phyloP scores from a whole-genome alignment of 345 rosid species.

The Citrus trifoliata region DNA sequence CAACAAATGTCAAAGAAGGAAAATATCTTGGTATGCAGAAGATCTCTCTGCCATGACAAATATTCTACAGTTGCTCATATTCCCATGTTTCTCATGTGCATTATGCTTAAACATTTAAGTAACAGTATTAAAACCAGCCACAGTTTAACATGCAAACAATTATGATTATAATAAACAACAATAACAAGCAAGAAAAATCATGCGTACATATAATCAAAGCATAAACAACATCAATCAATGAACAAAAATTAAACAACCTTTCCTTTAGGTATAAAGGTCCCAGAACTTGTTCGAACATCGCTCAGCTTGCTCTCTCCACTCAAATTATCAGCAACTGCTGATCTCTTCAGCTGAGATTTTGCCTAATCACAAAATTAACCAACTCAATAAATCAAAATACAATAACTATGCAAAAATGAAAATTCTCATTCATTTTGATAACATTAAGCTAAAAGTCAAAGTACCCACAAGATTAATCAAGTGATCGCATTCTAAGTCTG shows the following conservation, averaged over 20 bases:
- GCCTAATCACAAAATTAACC: conserved; percentile 38
- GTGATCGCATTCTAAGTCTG: conserved; percentile 95
- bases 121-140: neutral
- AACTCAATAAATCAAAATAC: neutral
- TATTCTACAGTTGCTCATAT: neutral
- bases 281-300: conserved; percentile 93
- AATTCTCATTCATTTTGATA: conserved; percentile 11
- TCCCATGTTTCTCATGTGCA: neutral
- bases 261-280: conserved; percentile 84
- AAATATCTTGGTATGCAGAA: neutral
- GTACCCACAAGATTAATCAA: conserved; percentile 76
- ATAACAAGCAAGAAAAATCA: neutral
- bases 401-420: neutral
- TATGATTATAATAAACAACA: neutral
- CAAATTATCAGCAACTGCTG: conserved; percentile 85
- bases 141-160: neutral
- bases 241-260: conserved; percentile 50
- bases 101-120: neutral
- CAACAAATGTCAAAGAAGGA: neutral
- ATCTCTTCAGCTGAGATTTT: conserved; percentile 84
- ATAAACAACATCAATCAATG: neutral
- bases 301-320: conserved; percentile 84
- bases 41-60: neutral
- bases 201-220: neutral
- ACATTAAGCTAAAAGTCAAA: neutral